These are phyloP conservation scores for Hyaloperonospora arabidopsidis DNA, from an alignment of 352 stramenopile genomes.

Conservation along the genomic window DNA sequence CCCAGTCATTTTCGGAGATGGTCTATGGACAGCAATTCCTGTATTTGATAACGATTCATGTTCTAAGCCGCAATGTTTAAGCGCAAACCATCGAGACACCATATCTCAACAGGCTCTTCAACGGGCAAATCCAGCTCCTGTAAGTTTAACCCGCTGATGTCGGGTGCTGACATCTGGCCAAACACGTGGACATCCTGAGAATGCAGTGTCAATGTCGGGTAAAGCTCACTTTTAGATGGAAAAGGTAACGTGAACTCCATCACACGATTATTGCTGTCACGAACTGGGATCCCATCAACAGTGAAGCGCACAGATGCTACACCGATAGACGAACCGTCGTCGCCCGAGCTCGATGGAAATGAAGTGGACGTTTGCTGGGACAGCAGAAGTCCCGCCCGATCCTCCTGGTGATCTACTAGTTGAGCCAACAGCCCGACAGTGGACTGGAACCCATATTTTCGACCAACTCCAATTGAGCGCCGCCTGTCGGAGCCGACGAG, in stretches of 20 bases:
- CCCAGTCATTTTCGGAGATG: slow-evolving; percentile 14
- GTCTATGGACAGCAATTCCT: slow-evolving; percentile 12
- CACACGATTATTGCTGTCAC: slow-evolving; percentile 42
- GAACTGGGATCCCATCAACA: slow-evolving; percentile 56
- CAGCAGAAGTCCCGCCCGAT: slow-evolving; percentile 5
- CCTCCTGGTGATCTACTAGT: slow-evolving; percentile 37
- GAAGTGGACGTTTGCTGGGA: slow-evolving; percentile 9
- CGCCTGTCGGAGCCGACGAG: slow-evolving; percentile 54
- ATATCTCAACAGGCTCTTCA: slow-evolving; percentile 38
- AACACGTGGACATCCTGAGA: slow-evolving; percentile 73
- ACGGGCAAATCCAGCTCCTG: slow-evolving; percentile 39
- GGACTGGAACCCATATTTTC: slow-evolving; percentile 49
- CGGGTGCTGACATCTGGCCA: slow-evolving; percentile 67
- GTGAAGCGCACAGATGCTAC: slow-evolving; percentile 61
- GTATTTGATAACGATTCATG: slow-evolving; percentile 9
- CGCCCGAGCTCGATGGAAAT: slow-evolving; percentile 8
- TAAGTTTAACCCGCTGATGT: slow-evolving; percentile 49
- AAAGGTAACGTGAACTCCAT: slow-evolving; percentile 57
- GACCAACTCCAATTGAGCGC: slow-evolving; percentile 46
- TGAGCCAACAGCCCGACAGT: slow-evolving; percentile 72
- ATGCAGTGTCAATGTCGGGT: slow-evolving; percentile 78
- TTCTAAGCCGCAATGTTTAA: slow-evolving; percentile 25
- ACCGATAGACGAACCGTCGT: slow-evolving; percentile 17
- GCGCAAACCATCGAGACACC: slow-evolving; percentile 63
- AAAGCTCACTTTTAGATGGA: slow-evolving; percentile 59